These are phyloP conservation scores for Boletellus sp. DNA, from an alignment of 768 basidiomycete genomes.

Conservation along the genomic window DNA sequence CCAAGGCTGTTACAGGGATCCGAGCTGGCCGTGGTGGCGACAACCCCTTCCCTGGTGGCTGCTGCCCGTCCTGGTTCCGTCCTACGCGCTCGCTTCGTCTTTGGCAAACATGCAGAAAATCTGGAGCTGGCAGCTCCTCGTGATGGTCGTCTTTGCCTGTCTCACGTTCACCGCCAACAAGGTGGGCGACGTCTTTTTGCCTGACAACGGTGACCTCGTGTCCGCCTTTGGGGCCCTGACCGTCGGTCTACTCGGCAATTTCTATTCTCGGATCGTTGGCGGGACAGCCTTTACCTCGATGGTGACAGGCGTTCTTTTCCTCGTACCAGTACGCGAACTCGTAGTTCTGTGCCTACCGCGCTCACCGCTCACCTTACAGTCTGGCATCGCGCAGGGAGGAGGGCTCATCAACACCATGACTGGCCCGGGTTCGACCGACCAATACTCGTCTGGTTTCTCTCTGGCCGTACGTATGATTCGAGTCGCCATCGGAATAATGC, in stretches of 20 bases:
- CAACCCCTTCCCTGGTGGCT: constrained; percentile 81
- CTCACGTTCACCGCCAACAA: constrained; percentile 70
- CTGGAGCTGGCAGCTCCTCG: constrained; percentile 63
- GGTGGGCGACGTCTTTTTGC: constrained; percentile 55
- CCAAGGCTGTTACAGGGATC: constrained; percentile 71
- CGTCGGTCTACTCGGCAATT: constrained; percentile 74
- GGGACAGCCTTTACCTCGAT: constrained; percentile 88
- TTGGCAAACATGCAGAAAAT: constrained; percentile 73
- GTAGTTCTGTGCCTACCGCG: not conserved
- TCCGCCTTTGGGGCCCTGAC: constrained; percentile 76
- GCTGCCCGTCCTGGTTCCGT: constrained; percentile 70
- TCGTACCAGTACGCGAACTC: constrained; percentile 67
- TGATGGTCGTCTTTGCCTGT: constrained; percentile 83
- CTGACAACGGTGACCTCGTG: constrained; percentile 68
- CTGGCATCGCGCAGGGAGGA: constrained; percentile 72
- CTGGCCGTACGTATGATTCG: constrained; percentile 81
- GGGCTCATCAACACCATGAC: constrained; percentile 57
- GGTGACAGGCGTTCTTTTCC: constrained; percentile 90
- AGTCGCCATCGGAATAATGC: constrained; percentile 81
- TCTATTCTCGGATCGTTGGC: constrained; percentile 70
- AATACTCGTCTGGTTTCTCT: constrained; percentile 74
- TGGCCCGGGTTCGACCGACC: constrained; percentile 46
- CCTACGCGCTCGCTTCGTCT: constrained; percentile 71
- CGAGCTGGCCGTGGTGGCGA: constrained; percentile 72
- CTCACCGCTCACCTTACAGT: constrained; percentile 40